A percentile compares a stretch with the other conserved stretches of the same genome.
Evolutionary conservation across 352 stramenopile species (phyloP).

Genomic region (Globisporangium canariense): DNA sequence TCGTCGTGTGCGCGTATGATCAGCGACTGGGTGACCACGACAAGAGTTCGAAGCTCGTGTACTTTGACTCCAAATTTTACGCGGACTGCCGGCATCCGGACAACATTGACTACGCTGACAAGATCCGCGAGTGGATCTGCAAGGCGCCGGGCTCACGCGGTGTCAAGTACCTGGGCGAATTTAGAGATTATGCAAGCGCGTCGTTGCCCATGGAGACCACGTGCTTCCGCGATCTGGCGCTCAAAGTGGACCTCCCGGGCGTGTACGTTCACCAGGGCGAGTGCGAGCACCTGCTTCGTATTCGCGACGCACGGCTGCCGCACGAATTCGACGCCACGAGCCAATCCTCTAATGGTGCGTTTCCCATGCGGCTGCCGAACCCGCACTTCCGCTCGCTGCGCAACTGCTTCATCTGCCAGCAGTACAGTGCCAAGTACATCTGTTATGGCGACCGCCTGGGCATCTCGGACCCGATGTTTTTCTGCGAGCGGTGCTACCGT

Average conservation of each 20-base stretch:
- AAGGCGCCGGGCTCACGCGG: slow-evolving; percentile 27
- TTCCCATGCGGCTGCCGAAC: slow-evolving; percentile 66
- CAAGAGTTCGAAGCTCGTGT: slow-evolving; percentile 49
- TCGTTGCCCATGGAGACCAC: slow-evolving; percentile 34
- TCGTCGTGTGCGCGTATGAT: slow-evolving; percentile 64
- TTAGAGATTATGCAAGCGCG: not conserved
- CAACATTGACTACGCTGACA: slow-evolving; percentile 48
- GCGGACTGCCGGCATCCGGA: slow-evolving; percentile 35
- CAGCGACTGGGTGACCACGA: slow-evolving; percentile 44
- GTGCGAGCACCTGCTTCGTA: slow-evolving; percentile 66
- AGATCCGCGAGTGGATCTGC: slow-evolving; percentile 55
- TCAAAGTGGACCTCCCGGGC: slow-evolving; percentile 52
- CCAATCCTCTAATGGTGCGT: slow-evolving; percentile 25
- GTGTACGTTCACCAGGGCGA: slow-evolving; percentile 78
- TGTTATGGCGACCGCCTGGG: slow-evolving; percentile 69
- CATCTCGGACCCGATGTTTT: slow-evolving; percentile 73
- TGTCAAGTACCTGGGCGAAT: slow-evolving; percentile 29
- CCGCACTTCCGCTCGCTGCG: slow-evolving; percentile 39
- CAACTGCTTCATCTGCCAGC: slow-evolving; percentile 70
- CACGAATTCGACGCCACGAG: slow-evolving; percentile 39
- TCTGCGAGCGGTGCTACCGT: slow-evolving; percentile 71
- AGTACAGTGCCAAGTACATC: slow-evolving; percentile 78
- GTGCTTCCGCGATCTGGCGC: slow-evolving; percentile 45
- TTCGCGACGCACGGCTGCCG: slow-evolving; percentile 61
- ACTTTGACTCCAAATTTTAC: slow-evolving; percentile 63